Evolutionary conservation across 139 green algal species (phyloP), one percentile per base, ranked within the genome.

Genomic region (Chara braunii): DNA sequence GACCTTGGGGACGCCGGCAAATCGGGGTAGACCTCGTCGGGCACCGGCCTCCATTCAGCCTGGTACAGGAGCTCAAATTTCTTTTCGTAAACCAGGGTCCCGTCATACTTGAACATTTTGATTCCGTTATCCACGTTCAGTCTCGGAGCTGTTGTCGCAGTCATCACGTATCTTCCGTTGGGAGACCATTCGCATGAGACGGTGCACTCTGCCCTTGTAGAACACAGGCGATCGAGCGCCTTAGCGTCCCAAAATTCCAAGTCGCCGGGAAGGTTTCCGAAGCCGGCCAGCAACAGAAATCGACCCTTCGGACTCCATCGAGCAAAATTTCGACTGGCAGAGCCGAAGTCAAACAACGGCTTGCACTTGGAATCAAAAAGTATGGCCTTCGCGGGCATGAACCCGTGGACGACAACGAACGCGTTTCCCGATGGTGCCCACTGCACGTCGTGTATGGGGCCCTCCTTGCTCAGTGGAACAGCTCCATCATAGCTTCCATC

Each of bases 81-180:
- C 33, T 82, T 59, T 9, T 82, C 58, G 18, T 65, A 61, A 1
- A 87, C 22, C 18, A 78, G 32, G 60, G 68, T 72, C 51, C 89
- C 90, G 36, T 85, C 81, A 62, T 96, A 96, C 37, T 84, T 92
- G 76, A 88, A 87, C 6, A 90, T 55, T 40, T 78, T 78, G 44
- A 81, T 44, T 18, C 81, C 86, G 77, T 98, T 98, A 84, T 98
- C 92, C 18, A 98, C 90, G 1, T 92, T 77, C 75, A 98, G 68
- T 11, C 92, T 76, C 0, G 92, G 92, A 3, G 92, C 83, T 3
- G 80, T 83, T 29, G 88, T 96, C 24, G 88, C 79, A 1, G 81
- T 88, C 44, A 98, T 51, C 18, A 97, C 40, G 50, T 85, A 68
- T 7, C 87, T 80, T 0, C 91, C 92, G 75, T 88, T 80, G 5